Evolutionary conservation across 2,329 filamentous ascomycete species (phyloP), one percentile per base, ranked within the genome.

Genomic region (Botrytis tulipae): DNA sequence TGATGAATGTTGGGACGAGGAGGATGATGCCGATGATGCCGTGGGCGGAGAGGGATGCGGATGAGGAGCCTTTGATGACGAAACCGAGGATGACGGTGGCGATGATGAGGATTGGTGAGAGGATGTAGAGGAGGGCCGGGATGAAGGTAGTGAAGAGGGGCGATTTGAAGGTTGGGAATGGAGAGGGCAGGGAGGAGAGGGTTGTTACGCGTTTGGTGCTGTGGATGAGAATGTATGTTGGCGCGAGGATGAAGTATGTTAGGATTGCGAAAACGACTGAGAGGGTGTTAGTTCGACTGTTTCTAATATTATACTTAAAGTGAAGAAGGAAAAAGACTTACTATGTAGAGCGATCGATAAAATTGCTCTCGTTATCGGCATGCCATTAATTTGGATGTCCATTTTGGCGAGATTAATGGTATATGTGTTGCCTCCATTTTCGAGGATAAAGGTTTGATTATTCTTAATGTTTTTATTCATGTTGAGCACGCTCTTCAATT

Each of bases 241-340:
- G 48, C 2, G 48, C 48, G 48, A 54, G 48, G 48, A 54, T 54
- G 25, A 54, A 54, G 48, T 54, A 54, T 25, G 48, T 54, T 14
- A 54, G 25, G 25, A 54, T 54, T n/a, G 48, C 48, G 48, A 54
- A 54, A 54, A 54, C 2, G 6, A 54, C 48, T 54, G 48, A 54
- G 48, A n/a, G 25, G 5, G 2, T n/a, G 25, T 54, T 54, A 54
- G 48, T n/a, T 54, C 3, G 48, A n/a, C 25, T 54, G 25, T n/a
- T 54, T 54, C 48, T 16, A 2, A n/a, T 1, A 7, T n/a, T 3
- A 1, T n/a, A n/a, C 12, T n/a, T n/a, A 3, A 1, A 25, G 12
- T 54, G 48, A 0, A n/a, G 22, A 16, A n/a, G n/a, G 37, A 9
- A 3, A 3, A 54, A 7, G n/a, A 54, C 48, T n/a, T 54, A 54